Evolutionary conservation across 306 rosid genomes (phyloP).

Genomic region (Arachis stenosperma): DNA sequence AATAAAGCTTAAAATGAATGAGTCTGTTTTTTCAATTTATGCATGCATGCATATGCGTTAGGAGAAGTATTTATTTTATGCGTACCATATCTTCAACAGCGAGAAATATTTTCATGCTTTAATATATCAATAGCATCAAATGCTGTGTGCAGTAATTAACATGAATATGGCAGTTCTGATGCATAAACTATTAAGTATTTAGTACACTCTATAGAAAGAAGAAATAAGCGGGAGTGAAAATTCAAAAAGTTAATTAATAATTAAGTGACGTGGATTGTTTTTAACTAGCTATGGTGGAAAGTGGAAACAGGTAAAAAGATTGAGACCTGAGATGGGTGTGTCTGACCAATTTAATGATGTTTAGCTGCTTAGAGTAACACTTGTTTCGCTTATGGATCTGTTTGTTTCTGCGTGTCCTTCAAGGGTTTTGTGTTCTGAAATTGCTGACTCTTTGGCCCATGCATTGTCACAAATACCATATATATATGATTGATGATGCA

Average conservation of each 20-base stretch:
- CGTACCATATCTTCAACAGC: too few relatives aligned
- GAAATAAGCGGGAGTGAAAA: constrained; percentile 55
- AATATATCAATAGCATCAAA: constrained; percentile 7
- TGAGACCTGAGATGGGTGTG: constrained; percentile 30
- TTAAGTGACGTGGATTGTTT: constrained; percentile 21
- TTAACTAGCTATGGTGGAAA: constrained; percentile 4
- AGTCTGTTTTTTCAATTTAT: neutral
- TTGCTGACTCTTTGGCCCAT: constrained; percentile 24
- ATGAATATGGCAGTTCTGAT: constrained; percentile 3
- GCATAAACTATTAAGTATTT: neutral
- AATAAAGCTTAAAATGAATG: neutral
- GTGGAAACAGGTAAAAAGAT: constrained; percentile 33
- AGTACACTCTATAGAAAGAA: neutral
- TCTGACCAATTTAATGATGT: constrained; percentile 42
- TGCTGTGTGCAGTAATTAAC: neutral
- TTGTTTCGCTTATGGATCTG: constrained; percentile 43
- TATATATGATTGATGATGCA: neutral
- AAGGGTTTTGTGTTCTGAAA: constrained; percentile 29
- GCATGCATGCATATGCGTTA: too few relatives aligned
- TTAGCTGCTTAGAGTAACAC: constrained; percentile 42
- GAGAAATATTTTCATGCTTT: neutral
- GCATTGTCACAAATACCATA: constrained; percentile 7
- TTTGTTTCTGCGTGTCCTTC: constrained; percentile 41
- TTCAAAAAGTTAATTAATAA: constrained; percentile 46
- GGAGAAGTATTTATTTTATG: too few relatives aligned